These are phyloP conservation scores for Cyamopsis tetragonoloba DNA, from an alignment of 306 rosid genomes.

Conservation along the genomic window DNA sequence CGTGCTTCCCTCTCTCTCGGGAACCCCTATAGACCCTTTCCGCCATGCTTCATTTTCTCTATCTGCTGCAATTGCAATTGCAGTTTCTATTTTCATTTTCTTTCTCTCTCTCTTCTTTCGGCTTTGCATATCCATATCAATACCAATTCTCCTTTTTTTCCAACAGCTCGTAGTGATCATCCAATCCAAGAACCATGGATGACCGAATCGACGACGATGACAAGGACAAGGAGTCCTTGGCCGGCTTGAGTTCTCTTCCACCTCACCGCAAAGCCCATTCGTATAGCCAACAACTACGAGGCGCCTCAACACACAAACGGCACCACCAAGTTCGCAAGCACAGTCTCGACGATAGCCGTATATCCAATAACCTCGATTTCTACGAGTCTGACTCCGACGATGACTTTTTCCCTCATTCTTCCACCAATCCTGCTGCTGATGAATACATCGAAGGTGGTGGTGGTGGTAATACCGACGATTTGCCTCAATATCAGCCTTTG, in stretches of 20 bases:
- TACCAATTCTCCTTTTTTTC: not conserved
- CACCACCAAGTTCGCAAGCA: slow-evolving; percentile 61
- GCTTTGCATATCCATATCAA: no score
- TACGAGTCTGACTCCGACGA: slow-evolving; percentile 58
- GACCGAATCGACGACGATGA: slow-evolving; percentile 71
- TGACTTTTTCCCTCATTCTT: slow-evolving; percentile 62
- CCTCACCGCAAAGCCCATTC: slow-evolving; percentile 83
- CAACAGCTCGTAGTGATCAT: not conserved
- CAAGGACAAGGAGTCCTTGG: slow-evolving; percentile 53
- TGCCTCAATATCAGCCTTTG: slow-evolving; percentile 38
- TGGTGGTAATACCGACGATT: slow-evolving; percentile 27
- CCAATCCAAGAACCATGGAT: slow-evolving; percentile 37
- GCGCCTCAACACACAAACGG: slow-evolving; percentile 46
- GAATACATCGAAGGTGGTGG: slow-evolving; percentile 30
- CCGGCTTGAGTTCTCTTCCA: slow-evolving; percentile 50
- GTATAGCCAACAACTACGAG: slow-evolving; percentile 76
- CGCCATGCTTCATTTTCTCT: slow-evolving; percentile 20
- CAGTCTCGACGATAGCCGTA: slow-evolving; percentile 70
- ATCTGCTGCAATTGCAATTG: not conserved
- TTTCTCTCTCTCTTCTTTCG: no score
- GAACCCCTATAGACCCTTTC: slow-evolving; percentile 31
- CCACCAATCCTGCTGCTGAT: not conserved
- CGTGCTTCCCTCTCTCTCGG: slow-evolving; percentile 37
- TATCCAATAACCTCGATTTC: slow-evolving; percentile 29
- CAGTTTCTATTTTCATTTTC: not conserved